Percentiles rank a stretch among this genome's conserved stretches.
phyloP scores from a whole-genome alignment of 208 protist genomes.

The Trypanosoma caninum region DNA sequence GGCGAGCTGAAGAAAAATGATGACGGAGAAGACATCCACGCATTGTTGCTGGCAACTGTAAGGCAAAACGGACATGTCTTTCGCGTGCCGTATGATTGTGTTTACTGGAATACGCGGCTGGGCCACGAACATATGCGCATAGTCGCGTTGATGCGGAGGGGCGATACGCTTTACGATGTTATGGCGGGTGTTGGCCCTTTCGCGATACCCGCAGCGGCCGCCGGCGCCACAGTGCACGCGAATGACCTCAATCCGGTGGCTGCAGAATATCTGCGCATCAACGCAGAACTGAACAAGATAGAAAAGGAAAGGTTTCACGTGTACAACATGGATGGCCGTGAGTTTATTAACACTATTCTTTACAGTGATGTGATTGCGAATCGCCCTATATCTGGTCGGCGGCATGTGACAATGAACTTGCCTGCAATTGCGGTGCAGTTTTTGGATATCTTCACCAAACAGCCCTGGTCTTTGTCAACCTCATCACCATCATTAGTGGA shows the following conservation, averaged over 20 bases:
- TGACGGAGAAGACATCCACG: conserved; percentile 21
- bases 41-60: conserved; percentile 62
- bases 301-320: conserved; percentile 36
- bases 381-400: conserved; percentile 26
- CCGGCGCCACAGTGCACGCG: conserved; percentile 84
- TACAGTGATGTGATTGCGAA: conserved; percentile 32
- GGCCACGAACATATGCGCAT: conserved; percentile 93
- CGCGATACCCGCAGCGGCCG: conserved; percentile 92
- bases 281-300: conserved; percentile 90
- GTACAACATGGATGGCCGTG: conserved; percentile 94
- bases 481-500: background rate
- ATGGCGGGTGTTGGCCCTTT: conserved; percentile 98
- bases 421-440: conserved; percentile 96
- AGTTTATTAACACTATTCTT: conserved; percentile 89
- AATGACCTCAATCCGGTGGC: conserved; percentile 98
- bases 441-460: conserved; percentile 81
- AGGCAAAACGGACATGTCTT: conserved; percentile 94
- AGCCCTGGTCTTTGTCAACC: conserved; percentile 23
- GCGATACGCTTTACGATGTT: conserved; percentile 91
- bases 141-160: conserved; percentile 60
- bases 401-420: conserved; percentile 97
- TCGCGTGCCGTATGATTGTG: conserved; percentile 94
- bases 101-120: conserved; percentile 98
- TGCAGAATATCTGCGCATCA: conserved; percentile 88
- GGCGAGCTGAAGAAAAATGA: background rate